phyloP scores from a whole-genome alignment of 2,329 filamentous ascomycete genomes.

The Penicillium sp. region DNA sequence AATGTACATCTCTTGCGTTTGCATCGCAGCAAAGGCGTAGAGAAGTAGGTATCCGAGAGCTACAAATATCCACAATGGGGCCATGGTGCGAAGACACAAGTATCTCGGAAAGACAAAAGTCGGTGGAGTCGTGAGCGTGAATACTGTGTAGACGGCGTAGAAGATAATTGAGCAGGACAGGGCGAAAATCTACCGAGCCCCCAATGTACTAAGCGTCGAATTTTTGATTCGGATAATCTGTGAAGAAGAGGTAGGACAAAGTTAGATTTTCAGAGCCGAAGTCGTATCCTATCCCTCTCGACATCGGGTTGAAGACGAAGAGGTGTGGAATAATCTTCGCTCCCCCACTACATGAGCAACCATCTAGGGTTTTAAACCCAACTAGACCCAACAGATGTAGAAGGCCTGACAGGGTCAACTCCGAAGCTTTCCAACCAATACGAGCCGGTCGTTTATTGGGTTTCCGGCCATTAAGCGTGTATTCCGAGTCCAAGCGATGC shows the following conservation, averaged over 20 bases:
- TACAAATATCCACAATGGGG: constrained; percentile 38
- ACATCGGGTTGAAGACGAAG: constrained; percentile 1
- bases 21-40: constrained; percentile 37
- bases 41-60: constrained; percentile 40
- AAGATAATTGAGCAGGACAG: neutral
- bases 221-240: neutral
- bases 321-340: neutral
- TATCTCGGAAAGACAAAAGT: neutral
- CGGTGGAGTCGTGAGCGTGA: constrained; percentile 6
- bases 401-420: constrained; percentile 9
- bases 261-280: constrained; percentile 6
- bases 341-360: constrained; percentile 3
- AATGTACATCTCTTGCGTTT: constrained; percentile 19
- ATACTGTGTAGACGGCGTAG: neutral
- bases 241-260: constrained; percentile 6
- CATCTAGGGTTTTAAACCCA: constrained; percentile 20
- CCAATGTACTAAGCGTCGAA: neutral
- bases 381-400: constrained; percentile 16
- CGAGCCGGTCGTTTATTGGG: constrained; percentile 7
- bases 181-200: neutral
- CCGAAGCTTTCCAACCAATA: constrained; percentile 27
- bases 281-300: neutral
- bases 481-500: constrained; percentile 6
- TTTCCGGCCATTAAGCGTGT: constrained; percentile 16
- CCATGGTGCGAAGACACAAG: constrained; percentile 24